Percentiles rank a stretch among this genome's conserved stretches.
These are phyloP conservation scores for Cicer chorassanicum DNA, from an alignment of 306 rosid species.

Conservation along the genomic window DNA sequence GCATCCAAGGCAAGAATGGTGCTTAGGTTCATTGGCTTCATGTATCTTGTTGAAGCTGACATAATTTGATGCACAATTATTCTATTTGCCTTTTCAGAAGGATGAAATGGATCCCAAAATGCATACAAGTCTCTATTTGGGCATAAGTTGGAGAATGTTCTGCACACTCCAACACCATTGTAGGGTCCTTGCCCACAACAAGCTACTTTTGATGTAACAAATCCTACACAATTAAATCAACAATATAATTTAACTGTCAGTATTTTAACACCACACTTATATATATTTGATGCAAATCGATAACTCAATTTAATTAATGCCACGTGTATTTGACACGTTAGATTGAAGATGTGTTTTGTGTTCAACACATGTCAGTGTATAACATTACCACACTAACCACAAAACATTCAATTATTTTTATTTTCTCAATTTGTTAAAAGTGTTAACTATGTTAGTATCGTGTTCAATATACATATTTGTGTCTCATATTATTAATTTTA, in stretches of 20 bases:
- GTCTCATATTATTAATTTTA: too few relatives aligned
- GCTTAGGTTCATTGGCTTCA: conserved; percentile 79
- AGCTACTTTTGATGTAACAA: conserved; percentile 61
- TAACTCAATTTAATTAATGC: too few relatives aligned
- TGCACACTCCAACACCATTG: conserved; percentile 74
- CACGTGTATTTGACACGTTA: too few relatives aligned
- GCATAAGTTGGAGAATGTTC: conserved; percentile 60
- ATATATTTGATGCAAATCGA: too few relatives aligned
- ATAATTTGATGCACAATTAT: conserved; percentile 61
- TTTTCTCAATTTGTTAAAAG: too few relatives aligned
- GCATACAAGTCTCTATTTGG: conserved; percentile 56
- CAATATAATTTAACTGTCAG: background rate
- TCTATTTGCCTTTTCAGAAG: conserved; percentile 68
- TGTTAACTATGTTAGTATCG: too few relatives aligned
- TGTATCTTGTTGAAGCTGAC: conserved; percentile 55
- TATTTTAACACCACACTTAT: background rate
- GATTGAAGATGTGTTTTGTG: too few relatives aligned
- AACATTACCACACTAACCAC: too few relatives aligned
- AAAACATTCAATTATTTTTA: too few relatives aligned
- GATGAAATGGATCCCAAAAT: conserved; percentile 80
- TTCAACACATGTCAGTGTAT: too few relatives aligned
- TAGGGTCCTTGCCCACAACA: conserved; percentile 92
- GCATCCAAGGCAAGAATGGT: conserved; percentile 59
- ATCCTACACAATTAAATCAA: conserved; percentile 50
- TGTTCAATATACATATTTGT: too few relatives aligned